Evolutionary conservation across 2,329 filamentous ascomycete species (phyloP), one percentile per base, ranked within the genome.

Genomic region (Trichothecium roseum): DNA sequence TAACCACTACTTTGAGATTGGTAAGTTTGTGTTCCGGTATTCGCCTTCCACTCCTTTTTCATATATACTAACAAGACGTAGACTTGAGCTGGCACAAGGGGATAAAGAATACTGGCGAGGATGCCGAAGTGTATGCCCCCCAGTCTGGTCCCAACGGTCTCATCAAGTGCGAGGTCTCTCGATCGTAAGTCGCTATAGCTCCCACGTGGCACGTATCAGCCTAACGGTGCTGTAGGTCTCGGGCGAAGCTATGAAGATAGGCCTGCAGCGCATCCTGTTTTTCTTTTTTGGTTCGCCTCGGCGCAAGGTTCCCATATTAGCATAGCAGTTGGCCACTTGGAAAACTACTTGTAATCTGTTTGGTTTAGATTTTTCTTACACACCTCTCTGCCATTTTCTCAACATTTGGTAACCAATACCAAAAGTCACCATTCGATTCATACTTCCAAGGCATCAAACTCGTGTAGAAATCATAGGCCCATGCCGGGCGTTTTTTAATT

Each of bases 1-100:
- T 69, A 96, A 95, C 68, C 91, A 98, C 64, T 96, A 95, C 66
- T 96, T 96, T 54, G 89, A 96, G 62, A 81, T 96, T 59, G 83
- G 78, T 86, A 65, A 64, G 80, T 68, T 38, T 18, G 10, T 24
- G 6, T 24, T 24, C 10, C 10, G n/a, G n/a, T 13, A 24, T 6
- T 3, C 10, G 9, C 20, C 10, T 24, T 24, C 13, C 5, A 12
- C 27, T 5, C n/a, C 9, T 18, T n/a, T 30, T 39, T 24, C 20
- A 24, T 10, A 24, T 20, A 34, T 31, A 22, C 12, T 30, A 22
- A 30, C 9, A 7, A 8, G 37, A 36, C 33, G 4, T 52, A 89
- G 89, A 96, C 55, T 64, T 98, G 53, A 89, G 83, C 63, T 98
- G 91, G 91, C 85, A 94, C 72, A 93, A 96, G 60, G 87, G 81